A percentile compares a stretch with the other conserved stretches of the same genome.
phyloP scores from a whole-genome alignment of 495 filamentous ascomycete species.

The Tuber umbilicatum region DNA sequence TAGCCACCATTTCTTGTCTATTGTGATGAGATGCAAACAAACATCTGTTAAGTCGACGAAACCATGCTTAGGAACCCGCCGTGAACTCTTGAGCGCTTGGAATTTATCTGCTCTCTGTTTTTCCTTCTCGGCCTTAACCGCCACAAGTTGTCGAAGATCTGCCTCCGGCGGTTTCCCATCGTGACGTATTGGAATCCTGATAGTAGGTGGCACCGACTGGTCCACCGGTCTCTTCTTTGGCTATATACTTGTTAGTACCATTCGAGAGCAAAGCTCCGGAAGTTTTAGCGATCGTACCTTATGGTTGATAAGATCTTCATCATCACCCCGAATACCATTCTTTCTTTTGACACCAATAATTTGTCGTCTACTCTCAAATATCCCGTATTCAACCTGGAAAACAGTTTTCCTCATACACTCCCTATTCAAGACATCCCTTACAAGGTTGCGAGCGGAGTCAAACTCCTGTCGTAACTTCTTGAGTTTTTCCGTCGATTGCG shows the following conservation, averaged over 20 bases:
- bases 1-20: not conserved
- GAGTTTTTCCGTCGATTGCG: conserved; percentile 87
- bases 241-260: conserved; percentile 54
- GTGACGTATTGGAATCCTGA: conserved; percentile 60
- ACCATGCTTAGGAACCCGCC: conserved; percentile 33
- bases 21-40: conserved; percentile 67
- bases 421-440: conserved; percentile 66
- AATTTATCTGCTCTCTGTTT: conserved; percentile 60
- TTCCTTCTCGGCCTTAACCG: conserved; percentile 73
- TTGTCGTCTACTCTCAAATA: conserved; percentile 73
- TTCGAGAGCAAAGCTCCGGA: conserved; percentile 45
- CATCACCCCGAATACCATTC: conserved; percentile 80
- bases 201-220: conserved; percentile 52
- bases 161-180: conserved; percentile 63
- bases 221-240: conserved; percentile 50
- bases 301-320: conserved; percentile 91
- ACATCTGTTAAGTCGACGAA: conserved; percentile 70
- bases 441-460: conserved; percentile 76
- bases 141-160: conserved; percentile 69
- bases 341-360: conserved; percentile 83
- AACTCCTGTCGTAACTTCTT: conserved; percentile 85
- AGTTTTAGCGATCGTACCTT: conserved; percentile 55
- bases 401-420: conserved; percentile 72
- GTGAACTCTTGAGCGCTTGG: conserved; percentile 30
- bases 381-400: conserved; percentile 60